These are phyloP conservation scores for Acidiella bohemica DNA, from an alignment of 495 filamentous ascomycete species.

Conservation along the genomic window DNA sequence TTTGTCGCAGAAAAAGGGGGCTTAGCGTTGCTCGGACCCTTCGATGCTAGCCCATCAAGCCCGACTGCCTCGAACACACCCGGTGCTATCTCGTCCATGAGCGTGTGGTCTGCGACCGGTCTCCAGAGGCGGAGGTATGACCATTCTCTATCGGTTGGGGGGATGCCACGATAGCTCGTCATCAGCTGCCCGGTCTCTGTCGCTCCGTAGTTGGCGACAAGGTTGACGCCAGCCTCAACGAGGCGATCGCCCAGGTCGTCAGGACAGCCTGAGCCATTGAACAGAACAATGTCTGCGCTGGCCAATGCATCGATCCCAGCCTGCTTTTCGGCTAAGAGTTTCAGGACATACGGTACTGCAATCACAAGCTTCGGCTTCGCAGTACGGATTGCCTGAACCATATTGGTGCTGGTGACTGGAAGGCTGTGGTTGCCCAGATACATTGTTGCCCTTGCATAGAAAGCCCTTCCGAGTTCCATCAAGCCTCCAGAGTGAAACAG, in stretches of 20 bases:
- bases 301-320: conserved; percentile 14
- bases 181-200: conserved; percentile 47
- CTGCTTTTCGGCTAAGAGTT: conserved; percentile 16
- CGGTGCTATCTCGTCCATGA: conserved; percentile 19
- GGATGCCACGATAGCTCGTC: conserved; percentile 35
- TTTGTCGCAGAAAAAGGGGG: conserved; percentile 21
- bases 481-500: conserved; percentile 34
- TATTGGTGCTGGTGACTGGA: conserved; percentile 31
- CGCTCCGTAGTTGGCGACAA: conserved; percentile 39
- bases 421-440: conserved; percentile 35
- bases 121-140: conserved; percentile 28
- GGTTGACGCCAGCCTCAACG: conserved; percentile 40
- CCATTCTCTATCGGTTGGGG: conserved; percentile 32
- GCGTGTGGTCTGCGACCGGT: conserved; percentile 9
- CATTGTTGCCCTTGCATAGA: conserved; percentile 31
- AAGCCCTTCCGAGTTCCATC: conserved; percentile 35
- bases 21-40: conserved; percentile 37
- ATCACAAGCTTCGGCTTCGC: conserved; percentile 11
- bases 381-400: conserved; percentile 29
- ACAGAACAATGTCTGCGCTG: conserved; percentile 9
- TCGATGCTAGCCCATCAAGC: conserved; percentile 33
- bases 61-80: conserved; percentile 16
- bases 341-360: conserved; percentile 19
- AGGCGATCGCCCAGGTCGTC: conserved; percentile 36
- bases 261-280: conserved; percentile 17